Evolutionary conservation across 139 green algal species (phyloP).

Genomic region (Spirogloea muscicola): DNA sequence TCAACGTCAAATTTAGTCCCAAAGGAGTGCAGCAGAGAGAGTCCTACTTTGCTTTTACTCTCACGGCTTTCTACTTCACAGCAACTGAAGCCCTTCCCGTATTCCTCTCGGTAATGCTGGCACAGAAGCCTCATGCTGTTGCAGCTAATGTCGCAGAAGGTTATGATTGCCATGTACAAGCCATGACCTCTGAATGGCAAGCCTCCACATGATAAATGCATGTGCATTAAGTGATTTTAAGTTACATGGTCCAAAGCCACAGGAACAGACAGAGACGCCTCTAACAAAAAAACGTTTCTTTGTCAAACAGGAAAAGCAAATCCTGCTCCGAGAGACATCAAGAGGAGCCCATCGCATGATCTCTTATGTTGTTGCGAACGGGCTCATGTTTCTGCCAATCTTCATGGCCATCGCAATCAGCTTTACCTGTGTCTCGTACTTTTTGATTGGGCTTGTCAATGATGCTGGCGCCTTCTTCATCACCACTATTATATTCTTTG

Average conservation of each 20-base stretch:
- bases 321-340: slow-evolving; percentile 51
- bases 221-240: no score
- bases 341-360: slow-evolving; percentile 46
- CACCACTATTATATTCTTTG: slow-evolving; percentile 44
- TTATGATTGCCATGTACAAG: no score
- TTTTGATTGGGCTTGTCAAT: slow-evolving; percentile 29
- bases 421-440: slow-evolving; percentile 47
- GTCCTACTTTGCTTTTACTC: slow-evolving; percentile 48
- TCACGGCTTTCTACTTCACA: slow-evolving; percentile 49
- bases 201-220: no score
- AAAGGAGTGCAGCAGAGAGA: slow-evolving; percentile 18
- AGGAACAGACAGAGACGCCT: no score
- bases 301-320: slow-evolving; percentile 45
- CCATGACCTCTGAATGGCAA: no score
- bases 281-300: no score
- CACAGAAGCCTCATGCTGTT: no score
- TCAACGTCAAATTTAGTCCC: slow-evolving; percentile 25
- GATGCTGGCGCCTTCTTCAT: slow-evolving; percentile 35
- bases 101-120: no score
- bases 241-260: no score
- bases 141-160: no score
- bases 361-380: slow-evolving; percentile 43
- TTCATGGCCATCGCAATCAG: slow-evolving; percentile 46
- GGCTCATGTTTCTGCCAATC: slow-evolving; percentile 49
- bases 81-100: slow-evolving; percentile 48